Evolutionary conservation across 495 filamentous ascomycete genomes (phyloP).

Genomic region (Aspergillus nidulans): DNA sequence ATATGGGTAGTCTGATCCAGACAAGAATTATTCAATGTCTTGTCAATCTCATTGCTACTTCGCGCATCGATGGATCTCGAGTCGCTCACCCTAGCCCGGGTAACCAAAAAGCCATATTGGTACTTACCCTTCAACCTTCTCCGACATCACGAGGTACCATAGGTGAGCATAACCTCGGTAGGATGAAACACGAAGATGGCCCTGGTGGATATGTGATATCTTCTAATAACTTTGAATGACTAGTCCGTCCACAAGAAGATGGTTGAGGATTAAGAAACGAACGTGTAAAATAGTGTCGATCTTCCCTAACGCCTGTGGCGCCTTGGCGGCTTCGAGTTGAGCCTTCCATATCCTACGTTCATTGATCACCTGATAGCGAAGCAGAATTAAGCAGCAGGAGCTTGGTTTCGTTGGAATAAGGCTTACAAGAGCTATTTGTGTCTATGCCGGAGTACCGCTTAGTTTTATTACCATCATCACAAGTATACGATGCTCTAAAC

Average conservation of each 20-base stretch:
- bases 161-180: slow-evolving; percentile 3
- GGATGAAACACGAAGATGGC: not conserved
- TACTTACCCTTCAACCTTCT: slow-evolving; percentile 29
- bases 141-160: slow-evolving; percentile 22
- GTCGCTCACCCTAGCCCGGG: not conserved
- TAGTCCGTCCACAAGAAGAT: not conserved
- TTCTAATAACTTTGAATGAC: not conserved
- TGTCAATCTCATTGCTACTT: too few relatives aligned
- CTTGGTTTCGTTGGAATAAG: too few relatives aligned
- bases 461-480: too few relatives aligned
- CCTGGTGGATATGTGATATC: not conserved
- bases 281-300: slow-evolving; percentile 1
- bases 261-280: not conserved
- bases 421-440: too few relatives aligned
- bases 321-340: slow-evolving; percentile 10
- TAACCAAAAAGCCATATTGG: not conserved
- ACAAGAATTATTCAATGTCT: not conserved
- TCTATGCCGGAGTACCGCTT: too few relatives aligned
- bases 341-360: slow-evolving; percentile 6
- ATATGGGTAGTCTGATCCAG: not conserved
- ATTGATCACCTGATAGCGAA: too few relatives aligned
- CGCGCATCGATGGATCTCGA: too few relatives aligned
- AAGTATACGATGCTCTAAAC: too few relatives aligned
- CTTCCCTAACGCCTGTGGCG: slow-evolving; percentile 4
- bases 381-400: too few relatives aligned